phyloP scores from a whole-genome alignment of 2,329 filamentous ascomycete species.

The Chaetothyriales sp. region DNA sequence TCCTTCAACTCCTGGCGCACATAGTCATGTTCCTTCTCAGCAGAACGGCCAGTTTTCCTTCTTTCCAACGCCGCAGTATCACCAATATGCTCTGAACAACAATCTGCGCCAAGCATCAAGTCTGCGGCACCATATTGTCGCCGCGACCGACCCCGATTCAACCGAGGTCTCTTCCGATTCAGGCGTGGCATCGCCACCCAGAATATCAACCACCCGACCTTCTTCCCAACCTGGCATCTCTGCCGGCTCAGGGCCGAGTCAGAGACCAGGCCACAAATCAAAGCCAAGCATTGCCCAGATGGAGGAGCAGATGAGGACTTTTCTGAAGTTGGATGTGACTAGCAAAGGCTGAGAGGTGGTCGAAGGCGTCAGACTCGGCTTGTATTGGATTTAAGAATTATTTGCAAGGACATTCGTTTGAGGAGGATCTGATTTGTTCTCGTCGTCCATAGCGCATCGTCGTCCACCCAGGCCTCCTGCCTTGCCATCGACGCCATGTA shows the following conservation, averaged over 20 bases:
- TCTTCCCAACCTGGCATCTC: background rate
- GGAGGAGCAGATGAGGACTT: slow-evolving; percentile 34
- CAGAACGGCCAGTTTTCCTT: background rate
- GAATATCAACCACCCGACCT: slow-evolving; percentile 10
- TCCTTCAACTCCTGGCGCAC: background rate
- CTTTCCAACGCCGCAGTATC: background rate
- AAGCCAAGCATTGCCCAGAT: slow-evolving; percentile 29
- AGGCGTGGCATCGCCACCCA: slow-evolving; percentile 7
- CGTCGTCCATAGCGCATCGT: background rate
- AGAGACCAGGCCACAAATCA: slow-evolving; percentile 15
- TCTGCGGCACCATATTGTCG: slow-evolving; percentile 10
- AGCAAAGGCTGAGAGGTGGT: slow-evolving; percentile 8
- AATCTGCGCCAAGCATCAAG: slow-evolving; percentile 6
- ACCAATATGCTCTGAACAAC: background rate
- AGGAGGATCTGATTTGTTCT: slow-evolving; percentile 2
- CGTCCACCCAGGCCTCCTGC: background rate
- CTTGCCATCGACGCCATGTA: background rate
- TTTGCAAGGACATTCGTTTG: slow-evolving; percentile 8
- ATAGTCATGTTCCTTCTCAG: slow-evolving; percentile 1
- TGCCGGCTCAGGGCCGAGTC: background rate
- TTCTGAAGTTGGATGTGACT: slow-evolving; percentile 27
- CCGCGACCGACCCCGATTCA: slow-evolving; percentile 11
- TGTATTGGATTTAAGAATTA: background rate
- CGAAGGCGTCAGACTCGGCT: background rate
- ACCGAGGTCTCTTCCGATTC: slow-evolving; percentile 13